Percentiles rank a stretch among this genome's conserved stretches.
These are phyloP conservation scores for Theobroma cacao DNA, from an alignment of 345 rosid species.

Conservation along the genomic window DNA sequence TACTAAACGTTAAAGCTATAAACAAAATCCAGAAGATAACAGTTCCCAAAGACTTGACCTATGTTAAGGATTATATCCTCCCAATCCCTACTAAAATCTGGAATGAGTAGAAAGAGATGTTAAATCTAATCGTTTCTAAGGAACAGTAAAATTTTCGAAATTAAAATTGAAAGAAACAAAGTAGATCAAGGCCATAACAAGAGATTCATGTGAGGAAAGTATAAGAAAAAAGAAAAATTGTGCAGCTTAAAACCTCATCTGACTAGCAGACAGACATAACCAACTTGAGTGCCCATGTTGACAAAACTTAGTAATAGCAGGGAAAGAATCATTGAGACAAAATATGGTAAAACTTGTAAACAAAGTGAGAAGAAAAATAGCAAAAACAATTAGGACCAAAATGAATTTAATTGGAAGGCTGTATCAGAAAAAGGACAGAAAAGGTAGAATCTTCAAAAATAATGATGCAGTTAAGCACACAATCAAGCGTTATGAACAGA, in stretches of 20 bases:
- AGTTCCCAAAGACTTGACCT: neutral
- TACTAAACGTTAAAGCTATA: too few relatives aligned
- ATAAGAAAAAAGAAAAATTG: neutral
- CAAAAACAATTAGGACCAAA: too few relatives aligned
- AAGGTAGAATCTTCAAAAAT: neutral
- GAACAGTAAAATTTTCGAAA: neutral
- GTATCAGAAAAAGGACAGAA: too few relatives aligned
- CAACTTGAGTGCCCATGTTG: neutral
- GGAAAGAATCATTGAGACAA: neutral
- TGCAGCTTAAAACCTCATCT: neutral
- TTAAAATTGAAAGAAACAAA: neutral
- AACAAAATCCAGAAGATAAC: neutral
- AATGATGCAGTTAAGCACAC: neutral
- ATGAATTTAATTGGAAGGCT: too few relatives aligned
- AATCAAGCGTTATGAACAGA: conserved; percentile 2
- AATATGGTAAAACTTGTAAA: neutral
- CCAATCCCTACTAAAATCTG: neutral
- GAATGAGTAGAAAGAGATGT: neutral
- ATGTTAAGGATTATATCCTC: neutral
- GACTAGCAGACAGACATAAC: neutral
- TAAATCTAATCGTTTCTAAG: neutral
- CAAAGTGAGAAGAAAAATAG: neutral
- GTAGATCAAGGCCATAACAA: neutral
- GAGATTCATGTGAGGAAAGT: neutral
- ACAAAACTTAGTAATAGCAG: neutral